Evolutionary conservation across 768 basidiomycete genomes (phyloP), one percentile per base, ranked within the genome.

Genomic region (Tricholoma flavovirens): DNA sequence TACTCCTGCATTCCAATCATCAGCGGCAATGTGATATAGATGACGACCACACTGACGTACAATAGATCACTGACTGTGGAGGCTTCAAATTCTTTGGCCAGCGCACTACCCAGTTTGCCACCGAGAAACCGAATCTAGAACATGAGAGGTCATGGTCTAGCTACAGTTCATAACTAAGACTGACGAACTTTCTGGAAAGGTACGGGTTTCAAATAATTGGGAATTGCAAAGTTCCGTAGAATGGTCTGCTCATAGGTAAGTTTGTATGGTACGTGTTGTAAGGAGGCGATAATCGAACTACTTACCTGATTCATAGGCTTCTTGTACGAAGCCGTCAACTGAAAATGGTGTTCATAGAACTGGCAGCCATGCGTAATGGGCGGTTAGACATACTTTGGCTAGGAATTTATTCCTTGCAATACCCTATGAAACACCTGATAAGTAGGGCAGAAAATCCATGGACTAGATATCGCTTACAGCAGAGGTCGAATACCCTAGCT

Each of bases 341-440:
- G 22, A 22, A 24, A 19, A 29, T n/a, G 9, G 14, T 2, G 15
- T n/a, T 14, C 17, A 43, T 5, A 53, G 14, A 7, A 11, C 14
- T 2, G 8, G 17, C 12, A 15, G 30, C 15, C 8, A 11, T 22
- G 5, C 5, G 17, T 30, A 2, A 7, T 43, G 24, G 8, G 10
- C 59, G 9, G 30, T 19, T 11, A 6, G 14, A n/a, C 51, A 65
- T 54, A 91, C 93, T 81, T 99, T 99, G 0, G 97, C 90, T 22
- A 98, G 77, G 62, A 95, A 95, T 69, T 98, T 97, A 66, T 96
- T 98, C 65, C 93, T 79, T 12, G 92, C 84, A 55, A 98, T 86
- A 1, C 94, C 94, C 92, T 94, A 32, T 3, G 12, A 38, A 11
- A 46, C 21, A 14, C 24, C 26, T 43, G 4, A 26, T 49, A 49